Conservation (phyloP, 495 filamentous ascomycete genomes). For the Penicillium dipodomyicola region DNA sequence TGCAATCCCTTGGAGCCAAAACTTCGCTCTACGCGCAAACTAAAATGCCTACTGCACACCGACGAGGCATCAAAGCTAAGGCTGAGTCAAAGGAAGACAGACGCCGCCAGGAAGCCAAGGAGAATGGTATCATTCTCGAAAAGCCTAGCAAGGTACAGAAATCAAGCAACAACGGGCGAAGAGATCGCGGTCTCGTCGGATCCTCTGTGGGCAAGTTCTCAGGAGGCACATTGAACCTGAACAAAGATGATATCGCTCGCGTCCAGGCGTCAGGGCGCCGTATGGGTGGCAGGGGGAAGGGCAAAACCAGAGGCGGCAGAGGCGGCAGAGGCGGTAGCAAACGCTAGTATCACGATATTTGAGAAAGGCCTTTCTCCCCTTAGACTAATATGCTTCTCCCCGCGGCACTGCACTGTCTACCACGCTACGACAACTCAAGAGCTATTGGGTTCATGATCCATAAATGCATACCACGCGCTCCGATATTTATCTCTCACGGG, state of each 20-base stretch:
- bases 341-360: slow-evolving; percentile 6
- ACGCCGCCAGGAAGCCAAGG: slow-evolving; percentile 72
- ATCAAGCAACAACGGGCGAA: slow-evolving; percentile 40
- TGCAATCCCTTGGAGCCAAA: slow-evolving; percentile 78
- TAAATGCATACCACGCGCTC: background rate
- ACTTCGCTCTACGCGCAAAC: slow-evolving; percentile 66
- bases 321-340: slow-evolving; percentile 13
- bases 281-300: slow-evolving; percentile 29
- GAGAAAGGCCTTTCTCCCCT: background rate
- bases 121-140: slow-evolving; percentile 91
- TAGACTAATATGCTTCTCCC: background rate
- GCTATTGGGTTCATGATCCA: slow-evolving; percentile 4
- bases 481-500: slow-evolving; percentile 6
- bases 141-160: slow-evolving; percentile 50
- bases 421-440: background rate
- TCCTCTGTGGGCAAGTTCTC: slow-evolving; percentile 78
- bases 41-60: slow-evolving; percentile 79
- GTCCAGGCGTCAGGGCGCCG: slow-evolving; percentile 55
- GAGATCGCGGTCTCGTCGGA: slow-evolving; percentile 66
- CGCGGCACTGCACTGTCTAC: background rate
- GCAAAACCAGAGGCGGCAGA: slow-evolving; percentile 29
- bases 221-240: slow-evolving; percentile 75
- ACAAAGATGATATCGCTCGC: slow-evolving; percentile 66
- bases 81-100: slow-evolving; percentile 62
- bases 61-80: slow-evolving; percentile 73